Evolutionary conservation across 306 rosid species (phyloP).

Genomic region (Lupinus albus): DNA sequence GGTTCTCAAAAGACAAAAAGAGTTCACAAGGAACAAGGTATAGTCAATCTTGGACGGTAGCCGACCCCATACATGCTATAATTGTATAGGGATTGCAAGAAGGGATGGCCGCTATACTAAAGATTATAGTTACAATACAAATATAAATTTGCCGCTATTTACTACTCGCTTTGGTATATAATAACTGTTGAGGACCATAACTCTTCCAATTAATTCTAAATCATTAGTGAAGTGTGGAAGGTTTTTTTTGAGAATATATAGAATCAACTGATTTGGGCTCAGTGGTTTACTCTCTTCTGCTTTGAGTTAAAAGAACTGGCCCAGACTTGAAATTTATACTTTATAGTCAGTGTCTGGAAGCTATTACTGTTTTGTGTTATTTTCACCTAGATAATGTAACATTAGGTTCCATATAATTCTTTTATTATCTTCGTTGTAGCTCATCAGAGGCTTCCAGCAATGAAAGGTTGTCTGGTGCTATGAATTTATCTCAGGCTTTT

Average conservation of each 20-base stretch:
- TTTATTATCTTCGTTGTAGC: constrained; percentile 47
- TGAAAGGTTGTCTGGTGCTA: constrained; percentile 61
- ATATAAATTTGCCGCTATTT: too few species aligned
- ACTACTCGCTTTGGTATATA: too few species aligned
- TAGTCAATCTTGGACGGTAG: too few species aligned
- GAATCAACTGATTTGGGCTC: background rate
- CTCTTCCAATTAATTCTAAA: background rate
- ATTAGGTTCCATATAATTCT: constrained; percentile 18
- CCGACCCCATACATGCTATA: too few species aligned
- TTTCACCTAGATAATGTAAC: constrained; percentile 9
- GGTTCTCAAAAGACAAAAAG: too few species aligned
- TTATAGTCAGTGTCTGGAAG: background rate
- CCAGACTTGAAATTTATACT: constrained; percentile 4
- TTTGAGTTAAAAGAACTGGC: background rate
- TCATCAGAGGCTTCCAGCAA: constrained; percentile 50
- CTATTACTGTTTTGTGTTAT: constrained; percentile 14
- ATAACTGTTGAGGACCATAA: background rate
- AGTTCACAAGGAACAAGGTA: too few species aligned
- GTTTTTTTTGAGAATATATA: background rate
- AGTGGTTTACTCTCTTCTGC: background rate
- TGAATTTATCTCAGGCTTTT: constrained; percentile 50
- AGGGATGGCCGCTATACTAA: too few species aligned
- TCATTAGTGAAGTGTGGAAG: background rate
- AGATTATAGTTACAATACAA: too few species aligned
- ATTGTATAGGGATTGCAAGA: too few species aligned